phyloP scores from a whole-genome alignment of 1,139 yeast species.

The Chernovozyma aurita region DNA sequence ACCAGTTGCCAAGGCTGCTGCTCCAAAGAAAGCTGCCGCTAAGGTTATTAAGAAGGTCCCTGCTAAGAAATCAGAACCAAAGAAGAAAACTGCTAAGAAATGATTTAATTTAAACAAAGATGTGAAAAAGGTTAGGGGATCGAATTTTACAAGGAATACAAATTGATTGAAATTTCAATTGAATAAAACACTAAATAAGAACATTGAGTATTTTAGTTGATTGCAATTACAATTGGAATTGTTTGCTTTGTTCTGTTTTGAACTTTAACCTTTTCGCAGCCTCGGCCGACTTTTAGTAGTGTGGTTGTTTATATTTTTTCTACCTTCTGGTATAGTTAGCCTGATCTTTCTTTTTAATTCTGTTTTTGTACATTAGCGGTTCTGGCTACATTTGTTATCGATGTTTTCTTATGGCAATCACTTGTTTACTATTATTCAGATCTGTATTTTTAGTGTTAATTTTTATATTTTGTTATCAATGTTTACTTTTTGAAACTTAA shows the following conservation, averaged over 20 bases:
- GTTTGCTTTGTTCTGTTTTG: too few relatives aligned
- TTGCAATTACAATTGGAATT: too few relatives aligned
- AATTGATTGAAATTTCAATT: too few relatives aligned
- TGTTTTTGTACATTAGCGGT: conserved; percentile 7
- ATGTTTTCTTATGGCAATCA: conserved; percentile 1
- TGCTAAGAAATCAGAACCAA: conserved; percentile 20
- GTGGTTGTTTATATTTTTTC: too few relatives aligned
- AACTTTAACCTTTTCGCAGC: too few relatives aligned
- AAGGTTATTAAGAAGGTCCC: conserved; percentile 12
- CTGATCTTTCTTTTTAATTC: conserved; percentile 3
- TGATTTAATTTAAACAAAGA: conserved; percentile 4
- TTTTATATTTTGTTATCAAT: conserved; percentile 2
- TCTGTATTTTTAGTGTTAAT: conserved; percentile 8
- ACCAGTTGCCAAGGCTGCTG: conserved; percentile 10
- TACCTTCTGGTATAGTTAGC: neutral
- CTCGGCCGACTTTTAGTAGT: too few relatives aligned
- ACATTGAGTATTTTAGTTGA: too few relatives aligned
- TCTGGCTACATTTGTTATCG: neutral
- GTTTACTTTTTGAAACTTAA: neutral
- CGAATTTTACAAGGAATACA: too few relatives aligned
- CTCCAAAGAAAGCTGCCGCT: conserved; percentile 15
- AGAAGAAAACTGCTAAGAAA: conserved; percentile 15
- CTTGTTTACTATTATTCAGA: conserved; percentile 4
- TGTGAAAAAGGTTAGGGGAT: neutral
- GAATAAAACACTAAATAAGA: too few relatives aligned